Base-by-base conservation (phyloP, 2,329 filamentous ascomycete species). In the Ceratocystis albifundus region DNA sequence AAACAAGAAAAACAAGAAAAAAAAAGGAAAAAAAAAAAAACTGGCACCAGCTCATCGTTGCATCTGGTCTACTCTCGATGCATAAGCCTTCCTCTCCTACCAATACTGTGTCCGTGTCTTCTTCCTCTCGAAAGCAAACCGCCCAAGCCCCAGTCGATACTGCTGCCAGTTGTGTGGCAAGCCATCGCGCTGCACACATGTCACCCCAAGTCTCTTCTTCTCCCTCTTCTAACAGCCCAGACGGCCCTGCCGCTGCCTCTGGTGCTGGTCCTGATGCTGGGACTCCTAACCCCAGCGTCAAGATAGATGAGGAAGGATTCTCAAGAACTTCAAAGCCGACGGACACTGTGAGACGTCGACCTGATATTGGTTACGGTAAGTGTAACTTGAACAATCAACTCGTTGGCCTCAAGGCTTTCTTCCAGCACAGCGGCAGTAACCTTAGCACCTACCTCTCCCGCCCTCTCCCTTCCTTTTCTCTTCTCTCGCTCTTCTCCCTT, bases 271-370 rank as follows among this genome's bases (percentile, higher is more conserved):
- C 12, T n/a, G 55, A 36, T 25, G 55, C 55, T 41, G 36, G 36
- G 10, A 36, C 17, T n/a, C 55, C 55, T 30, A 59, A 36, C 28
- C 28, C 55, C 25, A 36, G 55, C 22, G 32, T 59, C 55, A 50
- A 28, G 8, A 20, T 32, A 2, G 48, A 59, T 41, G 78, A 79
- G 46, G 79, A 82, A 61, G 76, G 74, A 28, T 72, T 79, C 61
- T 77, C 80, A 3, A 82, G 84, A 70, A 83, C 79, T 73, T 80
- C 79, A 71, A 82, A 84, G 71, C 83, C 83, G 22, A 80, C 80
- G 25, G 84, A 86, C 66, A 85, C 84, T 17, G 77, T 85, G 70
- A 80, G 84, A 70, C 79, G 82, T 70, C 79, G 81, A 70, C 78
- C 81, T 66, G 84, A 86, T 70, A 75, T 75, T 44, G 73, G 72